Percentiles rank a stretch among this genome's conserved stretches.
Evolutionary conservation across 495 filamentous ascomycete genomes (phyloP).

Genomic region (Schizothecium vesticola): DNA sequence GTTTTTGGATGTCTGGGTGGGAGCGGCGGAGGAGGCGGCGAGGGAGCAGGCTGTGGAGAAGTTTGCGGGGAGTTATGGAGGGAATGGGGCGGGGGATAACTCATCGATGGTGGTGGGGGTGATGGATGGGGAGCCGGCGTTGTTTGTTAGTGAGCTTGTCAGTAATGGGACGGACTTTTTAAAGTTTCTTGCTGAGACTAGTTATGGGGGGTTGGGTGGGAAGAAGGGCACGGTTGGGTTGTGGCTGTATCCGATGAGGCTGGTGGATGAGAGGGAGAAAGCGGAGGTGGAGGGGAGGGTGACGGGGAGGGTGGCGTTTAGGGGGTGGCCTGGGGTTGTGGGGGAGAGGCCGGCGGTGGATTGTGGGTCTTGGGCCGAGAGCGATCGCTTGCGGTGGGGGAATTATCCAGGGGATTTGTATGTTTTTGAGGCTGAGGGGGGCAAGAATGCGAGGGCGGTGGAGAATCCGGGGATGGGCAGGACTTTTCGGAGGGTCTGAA

Average conservation of each 20-base stretch:
- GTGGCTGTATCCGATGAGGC: conserved; percentile 9
- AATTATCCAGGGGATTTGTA: conserved; percentile 12
- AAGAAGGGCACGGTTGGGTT: conserved; percentile 3
- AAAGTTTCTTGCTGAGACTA: neutral
- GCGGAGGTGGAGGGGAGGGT: neutral
- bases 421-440: conserved; percentile 4
- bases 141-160: conserved; percentile 4
- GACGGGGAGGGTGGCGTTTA: conserved; percentile 9
- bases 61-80: conserved; percentile 1
- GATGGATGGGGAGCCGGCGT: neutral
- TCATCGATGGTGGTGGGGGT: conserved; percentile 1
- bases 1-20: conserved; percentile 1
- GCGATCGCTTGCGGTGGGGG: conserved; percentile 8
- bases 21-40: conserved; percentile 5
- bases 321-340: conserved; percentile 8
- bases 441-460: conserved; percentile 2
- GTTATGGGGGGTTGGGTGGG: neutral
- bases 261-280: neutral
- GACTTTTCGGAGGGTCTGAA: conserved; percentile 3
- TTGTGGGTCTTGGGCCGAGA: conserved; percentile 9
- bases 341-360: conserved; percentile 1
- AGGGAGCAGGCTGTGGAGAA: conserved; percentile 4
- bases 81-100: neutral
- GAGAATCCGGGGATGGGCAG: conserved; percentile 8
- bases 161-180: conserved; percentile 3